phyloP scores from a whole-genome alignment of 176 grass and related monocot genomes.

The Ampelocalamus luodianensis region DNA sequence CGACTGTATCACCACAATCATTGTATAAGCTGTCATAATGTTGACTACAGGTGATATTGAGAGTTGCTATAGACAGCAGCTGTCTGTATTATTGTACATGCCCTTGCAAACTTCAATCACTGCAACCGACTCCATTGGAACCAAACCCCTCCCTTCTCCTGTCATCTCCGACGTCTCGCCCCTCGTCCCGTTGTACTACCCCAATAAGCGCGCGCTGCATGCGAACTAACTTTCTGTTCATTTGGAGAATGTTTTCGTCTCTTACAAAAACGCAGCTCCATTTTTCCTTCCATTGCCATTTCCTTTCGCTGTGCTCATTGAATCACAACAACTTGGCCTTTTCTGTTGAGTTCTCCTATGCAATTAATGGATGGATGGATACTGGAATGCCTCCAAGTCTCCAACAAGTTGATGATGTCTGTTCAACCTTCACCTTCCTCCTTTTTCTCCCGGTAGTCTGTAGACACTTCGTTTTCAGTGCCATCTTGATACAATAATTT shows the following conservation, averaged over 20 bases:
- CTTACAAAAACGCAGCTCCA: background rate
- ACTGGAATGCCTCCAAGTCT: background rate
- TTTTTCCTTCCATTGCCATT: background rate
- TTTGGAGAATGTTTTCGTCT: conserved; percentile 17
- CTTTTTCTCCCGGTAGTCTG: background rate
- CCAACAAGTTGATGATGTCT: background rate
- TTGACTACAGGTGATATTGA: no score
- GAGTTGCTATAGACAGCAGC: no score
- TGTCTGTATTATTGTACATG: no score
- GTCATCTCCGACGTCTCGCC: background rate
- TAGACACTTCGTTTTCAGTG: background rate
- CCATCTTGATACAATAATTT: background rate
- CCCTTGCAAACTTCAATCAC: background rate
- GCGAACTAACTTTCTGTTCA: background rate
- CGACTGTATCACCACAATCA: no score
- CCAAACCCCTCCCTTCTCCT: background rate
- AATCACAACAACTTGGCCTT: background rate
- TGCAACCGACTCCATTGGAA: background rate
- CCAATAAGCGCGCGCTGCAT: no score
- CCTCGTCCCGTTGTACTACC: background rate
- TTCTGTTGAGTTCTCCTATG: background rate
- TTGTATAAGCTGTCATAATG: no score
- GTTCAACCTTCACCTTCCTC: background rate
- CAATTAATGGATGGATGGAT: background rate
- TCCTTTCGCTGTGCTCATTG: background rate